phyloP scores from a whole-genome alignment of 208 protist genomes.

The Perkinsela sp. region DNA sequence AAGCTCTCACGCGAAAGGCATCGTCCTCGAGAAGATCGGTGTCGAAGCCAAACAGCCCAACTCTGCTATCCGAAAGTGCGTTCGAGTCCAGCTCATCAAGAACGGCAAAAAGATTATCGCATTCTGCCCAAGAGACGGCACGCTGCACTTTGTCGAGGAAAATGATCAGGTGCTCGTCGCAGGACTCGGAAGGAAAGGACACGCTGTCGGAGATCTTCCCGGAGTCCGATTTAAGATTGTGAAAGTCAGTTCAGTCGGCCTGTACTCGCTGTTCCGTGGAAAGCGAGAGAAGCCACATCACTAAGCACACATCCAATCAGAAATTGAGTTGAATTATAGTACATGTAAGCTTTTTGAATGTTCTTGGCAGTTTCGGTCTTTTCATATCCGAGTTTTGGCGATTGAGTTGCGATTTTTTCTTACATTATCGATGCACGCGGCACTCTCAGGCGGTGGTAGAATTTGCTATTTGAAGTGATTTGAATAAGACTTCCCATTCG shows the following conservation, averaged over 20 bases:
- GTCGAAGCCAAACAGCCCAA: slow-evolving; percentile 99
- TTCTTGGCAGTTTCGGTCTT: too few relatives aligned
- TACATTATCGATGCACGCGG: too few relatives aligned
- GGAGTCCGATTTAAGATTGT: slow-evolving; percentile 95
- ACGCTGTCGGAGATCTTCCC: slow-evolving; percentile 98
- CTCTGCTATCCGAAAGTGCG: slow-evolving; percentile 99
- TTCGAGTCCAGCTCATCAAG: slow-evolving; percentile 99
- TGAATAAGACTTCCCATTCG: too few relatives aligned
- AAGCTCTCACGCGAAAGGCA: slow-evolving; percentile 93
- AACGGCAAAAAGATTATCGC: slow-evolving; percentile 99
- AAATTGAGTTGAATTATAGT: too few relatives aligned
- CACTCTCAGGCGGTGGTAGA: too few relatives aligned
- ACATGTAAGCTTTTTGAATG: too few relatives aligned
- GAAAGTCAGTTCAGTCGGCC: slow-evolving; percentile 90
- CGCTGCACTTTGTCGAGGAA: slow-evolving; percentile 94
- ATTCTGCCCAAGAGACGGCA: slow-evolving; percentile 98
- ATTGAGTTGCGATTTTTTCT: too few relatives aligned
- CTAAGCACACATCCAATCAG: slow-evolving; percentile 29
- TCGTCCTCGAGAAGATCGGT: slow-evolving; percentile 96
- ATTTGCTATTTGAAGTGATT: too few relatives aligned
- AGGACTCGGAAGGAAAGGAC: slow-evolving; percentile 92
- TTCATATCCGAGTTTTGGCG: too few relatives aligned
- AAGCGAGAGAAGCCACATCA: slow-evolving; percentile 97
- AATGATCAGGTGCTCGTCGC: slow-evolving; percentile 96
- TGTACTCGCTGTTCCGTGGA: slow-evolving; percentile 85